Conservation (phyloP, 192 early-diverging fungal species). For the Umbelopsis sp. region DNA sequence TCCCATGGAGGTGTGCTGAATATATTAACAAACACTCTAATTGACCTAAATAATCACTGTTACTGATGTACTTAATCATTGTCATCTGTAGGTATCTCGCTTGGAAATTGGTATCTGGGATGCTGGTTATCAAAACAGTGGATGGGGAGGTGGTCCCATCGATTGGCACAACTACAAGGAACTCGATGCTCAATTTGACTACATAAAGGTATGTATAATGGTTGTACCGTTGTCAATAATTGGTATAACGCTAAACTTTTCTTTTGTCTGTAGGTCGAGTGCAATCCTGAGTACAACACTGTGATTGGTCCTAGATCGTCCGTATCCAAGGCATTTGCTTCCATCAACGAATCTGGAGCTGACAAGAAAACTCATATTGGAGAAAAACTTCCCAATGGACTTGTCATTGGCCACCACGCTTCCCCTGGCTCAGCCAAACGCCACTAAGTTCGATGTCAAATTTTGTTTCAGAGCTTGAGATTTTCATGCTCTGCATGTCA, state of each 20-base stretch:
- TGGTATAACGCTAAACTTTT: too few species aligned
- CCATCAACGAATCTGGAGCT: not conserved
- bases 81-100: slow-evolving; percentile 1
- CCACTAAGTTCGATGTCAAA: too few species aligned
- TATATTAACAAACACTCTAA: too few species aligned
- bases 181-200: slow-evolving; percentile 14
- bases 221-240: too few species aligned
- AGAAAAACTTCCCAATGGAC: not conserved
- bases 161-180: slow-evolving; percentile 2
- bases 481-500: not conserved
- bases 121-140: slow-evolving; percentile 8
- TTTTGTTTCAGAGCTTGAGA: not conserved
- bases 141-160: slow-evolving; percentile 9
- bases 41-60: too few species aligned
- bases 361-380: not conserved
- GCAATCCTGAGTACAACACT: slow-evolving; percentile 5
- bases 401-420: slow-evolving; percentile 8
- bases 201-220: not conserved
- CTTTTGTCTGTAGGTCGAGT: not conserved
- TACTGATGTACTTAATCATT: too few species aligned
- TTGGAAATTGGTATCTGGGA: slow-evolving; percentile 8
- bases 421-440: not conserved
- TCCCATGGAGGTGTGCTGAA: slow-evolving; percentile 14
- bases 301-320: slow-evolving; percentile 1
- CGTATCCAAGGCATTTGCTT: not conserved